Evolutionary conservation across 805 yeast species (phyloP).

Genomic region (Grigorovia yakushimaensis): DNA sequence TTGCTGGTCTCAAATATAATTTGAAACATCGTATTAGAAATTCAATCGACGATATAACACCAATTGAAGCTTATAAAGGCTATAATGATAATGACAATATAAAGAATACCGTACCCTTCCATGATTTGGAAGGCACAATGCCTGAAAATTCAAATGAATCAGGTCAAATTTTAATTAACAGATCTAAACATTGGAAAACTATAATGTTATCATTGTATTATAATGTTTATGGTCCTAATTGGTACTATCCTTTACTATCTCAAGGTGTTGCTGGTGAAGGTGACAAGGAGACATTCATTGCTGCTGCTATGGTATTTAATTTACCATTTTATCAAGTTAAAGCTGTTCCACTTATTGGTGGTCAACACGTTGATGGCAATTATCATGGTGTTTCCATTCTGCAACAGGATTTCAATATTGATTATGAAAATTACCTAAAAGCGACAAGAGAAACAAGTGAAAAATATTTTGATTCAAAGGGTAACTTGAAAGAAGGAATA

Average conservation of each 20-base stretch:
- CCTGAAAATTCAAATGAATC: conserved; percentile 69
- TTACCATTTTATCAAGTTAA: conserved; percentile 43
- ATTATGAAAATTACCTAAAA: conserved; percentile 28
- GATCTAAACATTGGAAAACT: conserved; percentile 47
- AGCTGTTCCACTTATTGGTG: conserved; percentile 30
- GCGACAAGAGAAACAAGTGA: conserved; percentile 8
- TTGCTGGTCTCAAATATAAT: conserved; percentile 48
- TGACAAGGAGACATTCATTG: conserved; percentile 65
- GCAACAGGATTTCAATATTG: conserved; percentile 61
- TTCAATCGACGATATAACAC: conserved; percentile 28
- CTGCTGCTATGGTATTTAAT: conserved; percentile 45
- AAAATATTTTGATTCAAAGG: background rate
- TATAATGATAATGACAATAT: conserved; percentile 15
- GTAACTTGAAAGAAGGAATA: background rate
- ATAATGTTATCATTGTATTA: conserved; percentile 54
- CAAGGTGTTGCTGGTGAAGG: conserved; percentile 77
- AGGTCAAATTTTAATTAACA: conserved; percentile 59
- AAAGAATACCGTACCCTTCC: conserved; percentile 33
- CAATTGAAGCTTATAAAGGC: conserved; percentile 17
- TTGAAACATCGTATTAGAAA: conserved; percentile 30
- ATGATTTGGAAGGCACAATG: conserved; percentile 52
- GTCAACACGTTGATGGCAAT: conserved; percentile 33
- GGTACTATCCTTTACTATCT: conserved; percentile 58
- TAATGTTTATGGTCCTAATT: conserved; percentile 58
- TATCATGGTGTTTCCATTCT: conserved; percentile 68